Conservation (phyloP, 768 basidiomycete species). For the Cystofilobasidium capitatum region DNA sequence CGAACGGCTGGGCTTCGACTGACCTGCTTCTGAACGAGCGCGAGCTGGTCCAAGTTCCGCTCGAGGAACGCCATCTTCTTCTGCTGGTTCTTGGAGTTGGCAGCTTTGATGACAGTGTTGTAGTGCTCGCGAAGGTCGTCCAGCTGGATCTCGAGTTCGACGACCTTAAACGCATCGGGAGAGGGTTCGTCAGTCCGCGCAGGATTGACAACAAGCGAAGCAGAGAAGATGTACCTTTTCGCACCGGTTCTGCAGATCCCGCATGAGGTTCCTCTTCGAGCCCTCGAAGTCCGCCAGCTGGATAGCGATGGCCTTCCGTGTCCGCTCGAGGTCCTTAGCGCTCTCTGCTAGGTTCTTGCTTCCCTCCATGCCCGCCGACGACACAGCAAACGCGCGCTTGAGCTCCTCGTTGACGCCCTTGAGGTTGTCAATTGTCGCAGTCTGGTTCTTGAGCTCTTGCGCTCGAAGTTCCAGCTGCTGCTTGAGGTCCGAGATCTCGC, state of each 20-base stretch:
- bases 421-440: constrained; percentile 78
- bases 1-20: constrained; percentile 26
- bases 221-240: constrained; percentile 65
- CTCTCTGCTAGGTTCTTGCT: constrained; percentile 95
- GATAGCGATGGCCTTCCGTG: constrained; percentile 92
- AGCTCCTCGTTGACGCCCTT: constrained; percentile 96
- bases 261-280: constrained; percentile 97
- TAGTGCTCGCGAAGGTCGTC: constrained; percentile 99
- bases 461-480: constrained; percentile 77
- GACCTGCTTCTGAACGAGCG: constrained; percentile 93
- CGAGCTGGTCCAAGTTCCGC: constrained; percentile 89
- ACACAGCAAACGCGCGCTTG: constrained; percentile 96
- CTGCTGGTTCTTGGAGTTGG: constrained; percentile 95
- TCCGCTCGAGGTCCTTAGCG: constrained; percentile 91
- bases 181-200: constrained; percentile 1
- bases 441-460: constrained; percentile 73
- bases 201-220: neutral
- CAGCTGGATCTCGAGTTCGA: constrained; percentile 95
- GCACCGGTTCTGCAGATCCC: constrained; percentile 96
- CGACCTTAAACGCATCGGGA: constrained; percentile 70
- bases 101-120: constrained; percentile 94
- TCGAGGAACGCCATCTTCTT: constrained; percentile 99
- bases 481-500: constrained; percentile 74
- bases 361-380: constrained; percentile 92
- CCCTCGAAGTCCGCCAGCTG: constrained; percentile 97